Evolutionary conservation across 768 basidiomycete genomes (phyloP), one percentile per base, ranked within the genome.

Genomic region (Kwoniella newhampshirensis): DNA sequence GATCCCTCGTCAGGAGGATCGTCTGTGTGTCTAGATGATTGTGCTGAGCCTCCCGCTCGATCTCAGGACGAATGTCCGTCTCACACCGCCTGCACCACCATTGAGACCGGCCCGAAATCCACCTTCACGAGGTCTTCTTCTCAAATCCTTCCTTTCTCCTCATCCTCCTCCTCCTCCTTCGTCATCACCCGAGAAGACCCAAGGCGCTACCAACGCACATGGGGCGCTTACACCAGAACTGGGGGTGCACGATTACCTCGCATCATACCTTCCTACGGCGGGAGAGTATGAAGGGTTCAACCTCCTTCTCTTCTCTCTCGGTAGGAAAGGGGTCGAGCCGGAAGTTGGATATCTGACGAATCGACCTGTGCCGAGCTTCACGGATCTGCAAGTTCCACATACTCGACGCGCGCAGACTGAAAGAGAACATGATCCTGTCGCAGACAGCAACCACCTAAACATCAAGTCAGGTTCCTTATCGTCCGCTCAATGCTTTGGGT

Each of bases 241-340:
- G 28, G 35, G 13, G 17, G 60, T 35, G 17, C 66, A 44, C 36
- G 64, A 50, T 5, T 71, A 76, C 54, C 47, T 78, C 18, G 28
- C 42, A 8, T 18, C 39, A 0, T 44, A 73, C 25, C 46, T 62
- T 23, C 11, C 17, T 6, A 30, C 28, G 1, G 66, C 66, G 44
- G 51, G 51, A 0, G 41, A 63, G 2, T 77, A 76, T 57, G 76
- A 76, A 12, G 78, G 77, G 0, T 78, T 73, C 77, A 79, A 79
- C 57, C 62, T 79, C 12, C 51, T 79, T 18, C 43, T 76, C 1
- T 74, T 73, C 41, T 62, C 68, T 21, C 41, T 75, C 15, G 23
- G 11, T 8, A 28, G 21, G 17, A 27, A 45, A 2, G 28, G 28
- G 30, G 44, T 44, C 18, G 7, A 45, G 20, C 41, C 59, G 2